Evolutionary conservation across 2,329 filamentous ascomycete genomes (phyloP).

Genomic region (Madurella fahalii): DNA sequence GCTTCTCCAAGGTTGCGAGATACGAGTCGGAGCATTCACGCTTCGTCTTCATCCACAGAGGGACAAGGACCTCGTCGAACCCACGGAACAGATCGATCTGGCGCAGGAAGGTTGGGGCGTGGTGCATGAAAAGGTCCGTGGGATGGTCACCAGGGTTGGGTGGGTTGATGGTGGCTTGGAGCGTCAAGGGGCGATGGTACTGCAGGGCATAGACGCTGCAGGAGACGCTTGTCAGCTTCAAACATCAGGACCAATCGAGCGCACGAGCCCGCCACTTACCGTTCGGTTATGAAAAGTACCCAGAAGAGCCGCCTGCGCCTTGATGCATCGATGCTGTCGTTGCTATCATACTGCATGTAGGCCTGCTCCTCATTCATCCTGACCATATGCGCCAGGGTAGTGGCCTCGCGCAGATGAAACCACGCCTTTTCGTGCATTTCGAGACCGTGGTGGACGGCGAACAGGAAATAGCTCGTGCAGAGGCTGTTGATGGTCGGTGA

Average conservation of each 20-base stretch:
- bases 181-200: slow-evolving; percentile 63
- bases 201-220: slow-evolving; percentile 65
- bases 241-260: not conserved
- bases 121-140: slow-evolving; percentile 49
- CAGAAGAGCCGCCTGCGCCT: slow-evolving; percentile 66
- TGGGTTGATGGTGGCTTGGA: slow-evolving; percentile 65
- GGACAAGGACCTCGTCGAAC: slow-evolving; percentile 62
- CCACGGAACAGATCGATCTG: slow-evolving; percentile 61
- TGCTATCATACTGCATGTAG: slow-evolving; percentile 55
- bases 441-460: slow-evolving; percentile 66
- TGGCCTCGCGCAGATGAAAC: slow-evolving; percentile 74
- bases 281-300: slow-evolving; percentile 68
- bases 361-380: slow-evolving; percentile 60
- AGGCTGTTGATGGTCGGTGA: slow-evolving; percentile 54
- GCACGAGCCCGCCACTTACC: slow-evolving; percentile 41
- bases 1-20: slow-evolving; percentile 56
- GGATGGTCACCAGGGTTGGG: slow-evolving; percentile 60
- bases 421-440: slow-evolving; percentile 73
- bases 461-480: slow-evolving; percentile 75
- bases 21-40: slow-evolving; percentile 54
- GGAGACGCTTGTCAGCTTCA: slow-evolving; percentile 19
- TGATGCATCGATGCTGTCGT: slow-evolving; percentile 56
- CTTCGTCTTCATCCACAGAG: slow-evolving; percentile 63
- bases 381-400: slow-evolving; percentile 61
- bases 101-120: slow-evolving; percentile 54